Conservation (phyloP, 768 basidiomycete species). For the Phylloporus sp. region DNA sequence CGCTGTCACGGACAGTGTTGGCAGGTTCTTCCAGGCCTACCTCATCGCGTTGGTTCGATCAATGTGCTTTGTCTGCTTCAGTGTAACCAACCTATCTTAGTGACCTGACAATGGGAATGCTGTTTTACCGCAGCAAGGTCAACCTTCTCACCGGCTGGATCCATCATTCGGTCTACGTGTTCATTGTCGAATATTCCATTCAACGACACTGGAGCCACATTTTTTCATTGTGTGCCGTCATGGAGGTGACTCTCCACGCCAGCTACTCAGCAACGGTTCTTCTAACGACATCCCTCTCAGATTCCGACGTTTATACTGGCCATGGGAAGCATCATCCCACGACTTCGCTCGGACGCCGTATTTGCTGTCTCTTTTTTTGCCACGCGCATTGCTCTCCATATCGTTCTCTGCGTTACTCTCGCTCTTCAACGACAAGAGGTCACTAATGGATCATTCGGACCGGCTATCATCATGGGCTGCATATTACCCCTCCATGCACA, state of each 20-base stretch:
- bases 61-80: constrained; percentile 6
- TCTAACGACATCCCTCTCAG: constrained; percentile 19
- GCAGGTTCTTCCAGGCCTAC: constrained; percentile 46
- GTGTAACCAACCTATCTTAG: constrained; percentile 24
- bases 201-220: constrained; percentile 36
- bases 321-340: constrained; percentile 41
- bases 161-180: constrained; percentile 44
- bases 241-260: constrained; percentile 39
- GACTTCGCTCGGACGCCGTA: constrained; percentile 43
- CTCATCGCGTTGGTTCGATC: constrained; percentile 32
- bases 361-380: constrained; percentile 51
- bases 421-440: constrained; percentile 26
- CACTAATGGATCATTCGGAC: constrained; percentile 36
- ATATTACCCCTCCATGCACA: constrained; percentile 48
- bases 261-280: neutral
- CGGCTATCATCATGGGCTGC: constrained; percentile 35
- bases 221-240: constrained; percentile 42
- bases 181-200: constrained; percentile 38
- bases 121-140: constrained; percentile 45
- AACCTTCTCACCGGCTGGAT: constrained; percentile 56
- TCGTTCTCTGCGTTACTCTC: constrained; percentile 34
- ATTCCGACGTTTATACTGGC: constrained; percentile 55
- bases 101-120: constrained; percentile 43
- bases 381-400: constrained; percentile 48
- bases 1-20: constrained; percentile 22